Percentiles rank a stretch among this genome's conserved stretches.
Conservation (phyloP, 768 basidiomycete genomes). For the Lactarius quietus region DNA sequence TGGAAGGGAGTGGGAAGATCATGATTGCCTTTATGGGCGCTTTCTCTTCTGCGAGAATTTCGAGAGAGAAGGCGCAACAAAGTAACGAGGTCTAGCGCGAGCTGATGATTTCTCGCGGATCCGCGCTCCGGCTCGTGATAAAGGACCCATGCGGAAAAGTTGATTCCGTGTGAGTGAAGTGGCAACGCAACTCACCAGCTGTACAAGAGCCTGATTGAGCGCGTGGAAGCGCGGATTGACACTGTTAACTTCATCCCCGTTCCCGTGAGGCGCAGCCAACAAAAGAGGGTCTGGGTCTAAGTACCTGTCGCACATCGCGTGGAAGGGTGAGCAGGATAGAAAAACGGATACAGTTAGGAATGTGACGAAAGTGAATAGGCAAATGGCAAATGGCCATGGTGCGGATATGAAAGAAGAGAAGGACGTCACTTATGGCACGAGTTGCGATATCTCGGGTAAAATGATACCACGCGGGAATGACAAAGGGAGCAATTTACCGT, state of each 20-base stretch:
- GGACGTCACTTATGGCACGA: constrained; percentile 14
- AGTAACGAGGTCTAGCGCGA: constrained; percentile 15
- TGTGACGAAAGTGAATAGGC: constrained; percentile 14
- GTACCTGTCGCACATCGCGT: constrained; percentile 46
- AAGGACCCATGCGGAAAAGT: constrained; percentile 1
- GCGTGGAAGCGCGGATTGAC: constrained; percentile 84
- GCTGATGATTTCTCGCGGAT: constrained; percentile 18
- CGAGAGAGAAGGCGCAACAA: constrained; percentile 12
- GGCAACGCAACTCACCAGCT: constrained; percentile 58
- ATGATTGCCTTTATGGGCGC: not conserved
- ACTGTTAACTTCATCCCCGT: constrained; percentile 46
- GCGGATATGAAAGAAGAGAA: constrained; percentile 28
- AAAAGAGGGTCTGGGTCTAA: constrained; percentile 93
- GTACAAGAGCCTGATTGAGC: constrained; percentile 92
- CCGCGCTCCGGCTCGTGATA: constrained; percentile 8
- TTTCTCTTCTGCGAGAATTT: constrained; percentile 17
- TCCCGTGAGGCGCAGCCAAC: constrained; percentile 61
- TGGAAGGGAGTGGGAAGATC: constrained; percentile 1
- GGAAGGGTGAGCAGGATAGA: constrained; percentile 12
- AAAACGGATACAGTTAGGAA: constrained; percentile 23
- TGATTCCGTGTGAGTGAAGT: constrained; percentile 12
- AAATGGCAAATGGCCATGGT: constrained; percentile 14
- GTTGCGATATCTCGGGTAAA: constrained; percentile 16
- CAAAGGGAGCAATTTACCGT: constrained; percentile 44
- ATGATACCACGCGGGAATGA: constrained; percentile 22